These are phyloP conservation scores for Lepraria neglecta DNA, from an alignment of 495 filamentous ascomycete species.

Conservation along the genomic window DNA sequence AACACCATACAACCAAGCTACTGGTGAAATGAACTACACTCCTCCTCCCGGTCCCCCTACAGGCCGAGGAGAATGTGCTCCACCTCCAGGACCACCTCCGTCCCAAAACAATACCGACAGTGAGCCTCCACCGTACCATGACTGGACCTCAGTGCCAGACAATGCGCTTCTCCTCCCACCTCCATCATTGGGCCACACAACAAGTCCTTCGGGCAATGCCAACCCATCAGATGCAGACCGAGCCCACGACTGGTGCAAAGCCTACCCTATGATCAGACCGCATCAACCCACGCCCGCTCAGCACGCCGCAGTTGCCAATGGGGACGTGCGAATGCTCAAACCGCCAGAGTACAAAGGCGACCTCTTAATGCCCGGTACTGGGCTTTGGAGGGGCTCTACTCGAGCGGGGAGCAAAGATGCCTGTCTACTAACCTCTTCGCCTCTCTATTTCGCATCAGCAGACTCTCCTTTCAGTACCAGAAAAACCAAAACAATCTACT, in stretches of 20 bases:
- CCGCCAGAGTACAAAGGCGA: conserved; percentile 45
- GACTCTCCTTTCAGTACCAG: conserved; percentile 60
- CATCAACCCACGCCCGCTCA: conserved; percentile 40
- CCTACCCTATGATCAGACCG: conserved; percentile 57
- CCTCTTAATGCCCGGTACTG: conserved; percentile 31
- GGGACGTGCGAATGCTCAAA: conserved; percentile 42
- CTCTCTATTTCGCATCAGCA: conserved; percentile 62
- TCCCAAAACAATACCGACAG: conserved; percentile 14
- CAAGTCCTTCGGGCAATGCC: conserved; percentile 69
- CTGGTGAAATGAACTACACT: conserved; percentile 22
- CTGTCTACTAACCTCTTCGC: conserved; percentile 58
- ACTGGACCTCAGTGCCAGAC: conserved; percentile 79
- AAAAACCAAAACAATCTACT: conserved; percentile 63
- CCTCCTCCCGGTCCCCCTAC: conserved; percentile 33
- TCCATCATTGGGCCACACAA: conserved; percentile 59
- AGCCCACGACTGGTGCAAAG: conserved; percentile 63
- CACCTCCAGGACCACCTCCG: conserved; percentile 26
- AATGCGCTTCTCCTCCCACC: conserved; percentile 77
- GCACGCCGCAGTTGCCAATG: conserved; percentile 36
- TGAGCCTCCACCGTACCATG: conserved; percentile 59
- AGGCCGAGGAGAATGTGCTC: conserved; percentile 11
- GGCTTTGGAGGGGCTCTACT: conserved; percentile 44
- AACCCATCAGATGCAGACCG: conserved; percentile 59
- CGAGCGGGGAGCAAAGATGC: conserved; percentile 36
- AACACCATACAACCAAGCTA: neutral